Base-by-base conservation (phyloP, 2,329 filamentous ascomycete genomes). In the Aureobasidium sp. region DNA sequence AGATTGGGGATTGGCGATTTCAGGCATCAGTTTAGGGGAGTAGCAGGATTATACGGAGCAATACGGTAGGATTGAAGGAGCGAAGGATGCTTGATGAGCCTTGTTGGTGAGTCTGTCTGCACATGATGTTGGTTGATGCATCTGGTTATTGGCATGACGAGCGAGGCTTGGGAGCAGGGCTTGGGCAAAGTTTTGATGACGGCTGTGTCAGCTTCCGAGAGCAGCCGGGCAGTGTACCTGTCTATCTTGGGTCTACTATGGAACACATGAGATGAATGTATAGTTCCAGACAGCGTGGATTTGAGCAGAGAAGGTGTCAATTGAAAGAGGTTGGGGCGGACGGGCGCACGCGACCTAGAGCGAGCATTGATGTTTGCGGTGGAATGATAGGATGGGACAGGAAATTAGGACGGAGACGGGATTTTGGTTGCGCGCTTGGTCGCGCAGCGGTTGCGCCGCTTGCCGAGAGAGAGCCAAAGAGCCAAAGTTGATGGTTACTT, bases 161-260 rank as follows among this genome's bases (percentile, higher is more conserved):
- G 55, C 32, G 55, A 56, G 55, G 55, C 55, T 58, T 58, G 55
- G 36, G 20, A 57, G 53, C 13, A 58, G 47, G 55, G 55, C 55
- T 48, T 20, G 27, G 34, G 41, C 29, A 39, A 48, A 29, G 55
- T 47, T 58, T 39, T 47, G 39, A 29, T 46, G 55, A 58, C 55
- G 55, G 42, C 27, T 58, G 15, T 27, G 55, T 39, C 55, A 58
- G 55, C 55, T 37, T 58, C 55, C 55, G 55, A 57, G 55, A 8
- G 41, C 42, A 37, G 41, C 55, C 55, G 55, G 55, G 9, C 55
- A 58, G 32, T n/a, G 34, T 37, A 37, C 12, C 12, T 37, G 6
- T 13, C 34, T 37, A 37, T 37, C 36, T 23, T 27, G n/a, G 23
- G n/a, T 8, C 26, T n/a, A 17, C 17, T 36, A n/a, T 26, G 1